These are phyloP conservation scores for Hericium erinaceus DNA, from an alignment of 768 basidiomycete species.

Conservation along the genomic window DNA sequence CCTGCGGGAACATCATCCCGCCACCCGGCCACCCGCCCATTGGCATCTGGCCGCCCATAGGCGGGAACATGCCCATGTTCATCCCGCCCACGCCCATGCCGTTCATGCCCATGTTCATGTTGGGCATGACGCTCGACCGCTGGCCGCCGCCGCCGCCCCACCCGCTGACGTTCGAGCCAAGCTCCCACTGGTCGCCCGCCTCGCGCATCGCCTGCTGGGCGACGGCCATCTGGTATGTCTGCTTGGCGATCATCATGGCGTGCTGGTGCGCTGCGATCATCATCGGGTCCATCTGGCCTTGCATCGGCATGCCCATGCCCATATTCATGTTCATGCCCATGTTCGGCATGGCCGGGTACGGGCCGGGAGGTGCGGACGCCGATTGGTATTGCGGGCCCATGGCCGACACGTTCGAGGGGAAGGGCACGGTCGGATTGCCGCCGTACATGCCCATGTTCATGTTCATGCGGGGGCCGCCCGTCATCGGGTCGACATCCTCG, in stretches of 20 bases:
- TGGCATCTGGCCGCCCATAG: slow-evolving; percentile 19
- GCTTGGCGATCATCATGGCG: slow-evolving; percentile 80
- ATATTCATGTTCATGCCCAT: slow-evolving; percentile 20
- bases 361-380: background rate
- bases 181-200: slow-evolving; percentile 90
- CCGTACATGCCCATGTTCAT: background rate
- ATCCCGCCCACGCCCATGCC: slow-evolving; percentile 16
- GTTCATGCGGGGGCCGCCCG: slow-evolving; percentile 6
- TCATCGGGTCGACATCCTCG: slow-evolving; percentile 18
- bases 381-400: slow-evolving; percentile 1
- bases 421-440: background rate
- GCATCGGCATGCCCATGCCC: slow-evolving; percentile 1
- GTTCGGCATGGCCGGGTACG: slow-evolving; percentile 18
- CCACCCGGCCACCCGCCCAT: slow-evolving; percentile 37
- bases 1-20: slow-evolving; percentile 41
- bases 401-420: background rate
- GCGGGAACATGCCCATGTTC: slow-evolving; percentile 14
- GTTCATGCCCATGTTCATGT: slow-evolving; percentile 16
- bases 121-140: slow-evolving; percentile 21
- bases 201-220: slow-evolving; percentile 85
- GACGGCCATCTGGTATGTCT: slow-evolving; percentile 83
- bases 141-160: slow-evolving; percentile 18
- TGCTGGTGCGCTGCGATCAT: slow-evolving; percentile 70
- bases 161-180: slow-evolving; percentile 43
- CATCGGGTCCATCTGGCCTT: slow-evolving; percentile 7